Conservation (phyloP, 805 yeast genomes). For the Ogataea methanolica region DNA sequence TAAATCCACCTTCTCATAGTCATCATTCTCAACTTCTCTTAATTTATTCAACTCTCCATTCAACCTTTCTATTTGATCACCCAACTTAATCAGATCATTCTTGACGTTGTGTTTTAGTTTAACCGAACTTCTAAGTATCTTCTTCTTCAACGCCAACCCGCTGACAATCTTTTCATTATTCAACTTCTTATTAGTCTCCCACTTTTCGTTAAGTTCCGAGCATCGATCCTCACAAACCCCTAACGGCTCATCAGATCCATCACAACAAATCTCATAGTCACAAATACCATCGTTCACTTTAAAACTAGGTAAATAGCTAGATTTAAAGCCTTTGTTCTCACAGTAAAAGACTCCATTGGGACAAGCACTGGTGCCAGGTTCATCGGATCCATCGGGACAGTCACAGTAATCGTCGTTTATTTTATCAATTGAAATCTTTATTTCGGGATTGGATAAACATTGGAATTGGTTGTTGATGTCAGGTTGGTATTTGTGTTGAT, state of each 20-base stretch:
- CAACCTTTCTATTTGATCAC: conserved; percentile 1
- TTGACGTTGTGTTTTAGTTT: conserved; percentile 1
- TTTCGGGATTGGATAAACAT: conserved; percentile 66
- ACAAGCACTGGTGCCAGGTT: conserved; percentile 93
- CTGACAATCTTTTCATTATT: conserved; percentile 18
- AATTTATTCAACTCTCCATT: conserved; percentile 5
- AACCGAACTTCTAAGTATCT: conserved; percentile 27
- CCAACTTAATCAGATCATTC: background rate
- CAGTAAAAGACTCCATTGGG: conserved; percentile 57
- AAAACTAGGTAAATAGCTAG: conserved; percentile 57
- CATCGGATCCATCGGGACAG: conserved; percentile 97
- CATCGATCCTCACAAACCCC: conserved; percentile 58
- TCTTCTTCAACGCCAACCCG: conserved; percentile 34
- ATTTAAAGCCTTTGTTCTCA: conserved; percentile 64
- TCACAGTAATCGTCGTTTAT: conserved; percentile 91
- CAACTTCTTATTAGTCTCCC: conserved; percentile 17
- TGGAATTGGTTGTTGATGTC: conserved; percentile 53
- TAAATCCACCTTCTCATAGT: background rate
- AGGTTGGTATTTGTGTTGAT: conserved; percentile 45
- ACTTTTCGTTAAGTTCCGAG: conserved; percentile 40
- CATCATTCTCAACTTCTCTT: background rate
- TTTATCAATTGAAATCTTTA: conserved; percentile 52
- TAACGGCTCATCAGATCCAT: conserved; percentile 79
- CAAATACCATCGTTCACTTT: conserved; percentile 88
- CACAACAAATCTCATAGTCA: conserved; percentile 87